Conservation (phyloP, 202 grass and related monocot genomes). For the Setaria viridis region DNA sequence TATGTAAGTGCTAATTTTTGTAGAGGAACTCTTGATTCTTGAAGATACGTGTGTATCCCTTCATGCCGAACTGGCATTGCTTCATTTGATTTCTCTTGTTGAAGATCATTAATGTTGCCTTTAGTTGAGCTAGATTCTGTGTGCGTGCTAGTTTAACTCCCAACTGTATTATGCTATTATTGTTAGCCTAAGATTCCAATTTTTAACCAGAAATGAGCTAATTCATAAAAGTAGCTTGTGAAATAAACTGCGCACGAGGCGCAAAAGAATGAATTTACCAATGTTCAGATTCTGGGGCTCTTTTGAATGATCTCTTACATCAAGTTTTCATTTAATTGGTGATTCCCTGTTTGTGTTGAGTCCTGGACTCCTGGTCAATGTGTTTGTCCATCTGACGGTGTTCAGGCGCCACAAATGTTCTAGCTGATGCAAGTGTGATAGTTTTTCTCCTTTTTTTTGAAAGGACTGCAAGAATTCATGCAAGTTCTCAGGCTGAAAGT, state of each 20-base stretch:
- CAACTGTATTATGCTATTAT: background rate
- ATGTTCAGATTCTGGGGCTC: background rate
- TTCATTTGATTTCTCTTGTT: conserved; percentile 15
- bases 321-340: background rate
- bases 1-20: background rate
- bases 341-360: background rate
- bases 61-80: background rate
- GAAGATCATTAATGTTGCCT: background rate
- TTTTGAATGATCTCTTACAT: background rate
- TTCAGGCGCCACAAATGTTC: background rate
- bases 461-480: no score
- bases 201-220: background rate
- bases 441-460: no score
- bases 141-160: background rate
- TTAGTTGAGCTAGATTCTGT: background rate
- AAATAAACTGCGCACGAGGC: background rate
- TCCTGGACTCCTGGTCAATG: background rate
- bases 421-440: background rate
- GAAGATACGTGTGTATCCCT: background rate
- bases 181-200: background rate
- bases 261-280: background rate
- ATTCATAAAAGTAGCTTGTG: background rate
- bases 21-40: background rate
- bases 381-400: background rate
- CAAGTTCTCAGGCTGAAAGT: background rate